Conservation (phyloP, 2,329 filamentous ascomycete species). For the Colletotrichum echinochloae region DNA sequence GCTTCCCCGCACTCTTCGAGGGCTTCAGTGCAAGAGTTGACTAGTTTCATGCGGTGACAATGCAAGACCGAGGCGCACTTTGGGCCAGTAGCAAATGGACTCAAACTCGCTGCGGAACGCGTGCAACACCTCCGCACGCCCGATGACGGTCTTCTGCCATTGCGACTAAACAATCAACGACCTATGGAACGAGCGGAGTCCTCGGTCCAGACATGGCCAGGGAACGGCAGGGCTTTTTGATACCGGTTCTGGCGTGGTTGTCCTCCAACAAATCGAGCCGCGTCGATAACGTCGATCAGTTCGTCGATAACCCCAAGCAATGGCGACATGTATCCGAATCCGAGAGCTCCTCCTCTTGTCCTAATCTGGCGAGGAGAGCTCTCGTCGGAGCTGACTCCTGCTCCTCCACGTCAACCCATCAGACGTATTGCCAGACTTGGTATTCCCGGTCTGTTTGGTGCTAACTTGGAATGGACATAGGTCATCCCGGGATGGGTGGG, state of each 20-base stretch:
- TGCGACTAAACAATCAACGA: neutral
- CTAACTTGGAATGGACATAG: slow-evolving; percentile 13
- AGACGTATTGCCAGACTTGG: neutral
- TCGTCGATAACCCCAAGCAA: slow-evolving; percentile 7
- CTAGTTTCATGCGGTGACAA: slow-evolving; percentile 25
- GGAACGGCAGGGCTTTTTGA: neutral
- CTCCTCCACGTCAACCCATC: neutral
- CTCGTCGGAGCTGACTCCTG: slow-evolving; percentile 14
- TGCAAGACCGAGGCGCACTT: slow-evolving; percentile 6
- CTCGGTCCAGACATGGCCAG: neutral
- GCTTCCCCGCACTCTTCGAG: slow-evolving; percentile 35
- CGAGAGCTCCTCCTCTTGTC: slow-evolving; percentile 24
- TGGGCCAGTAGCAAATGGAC: slow-evolving; percentile 5
- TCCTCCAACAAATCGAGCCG: slow-evolving; percentile 19
- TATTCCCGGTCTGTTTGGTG: slow-evolving; percentile 11
- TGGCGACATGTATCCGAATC: slow-evolving; percentile 8
- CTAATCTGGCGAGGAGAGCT: neutral
- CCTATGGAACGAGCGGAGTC: slow-evolving; percentile 1
- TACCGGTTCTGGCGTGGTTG: neutral
- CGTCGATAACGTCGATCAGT: too few species aligned
- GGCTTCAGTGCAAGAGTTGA: neutral
- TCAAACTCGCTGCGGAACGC: slow-evolving; percentile 27
- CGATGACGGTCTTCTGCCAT: slow-evolving; percentile 12
- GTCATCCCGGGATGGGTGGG: slow-evolving; percentile 17
- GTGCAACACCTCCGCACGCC: slow-evolving; percentile 28